A percentile compares a stretch with the other conserved stretches of the same genome.
These are phyloP conservation scores for Leptodontidium sp. DNA, from an alignment of 2,329 filamentous ascomycete genomes.

Conservation along the genomic window DNA sequence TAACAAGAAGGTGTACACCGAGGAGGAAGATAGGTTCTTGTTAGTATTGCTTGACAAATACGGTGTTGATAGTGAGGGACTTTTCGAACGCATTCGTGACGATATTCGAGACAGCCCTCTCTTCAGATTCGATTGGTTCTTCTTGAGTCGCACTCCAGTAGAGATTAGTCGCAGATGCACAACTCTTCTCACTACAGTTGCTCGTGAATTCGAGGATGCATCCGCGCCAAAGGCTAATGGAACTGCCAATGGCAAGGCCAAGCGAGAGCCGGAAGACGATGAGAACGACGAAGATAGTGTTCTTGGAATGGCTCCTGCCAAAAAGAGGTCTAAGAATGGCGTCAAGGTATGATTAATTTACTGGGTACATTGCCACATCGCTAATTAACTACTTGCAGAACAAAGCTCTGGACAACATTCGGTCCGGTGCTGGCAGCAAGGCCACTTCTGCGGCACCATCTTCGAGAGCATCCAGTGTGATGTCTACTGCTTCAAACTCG, in stretches of 20 bases:
- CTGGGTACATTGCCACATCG: conserved; percentile 22
- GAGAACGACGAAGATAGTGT: conserved; percentile 85
- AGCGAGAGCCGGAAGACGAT: conserved; percentile 81
- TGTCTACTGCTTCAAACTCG: conserved; percentile 71
- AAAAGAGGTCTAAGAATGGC: conserved; percentile 92
- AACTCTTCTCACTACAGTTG: conserved; percentile 91
- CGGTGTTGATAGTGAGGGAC: conserved; percentile 87
- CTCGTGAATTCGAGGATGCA: conserved; percentile 87
- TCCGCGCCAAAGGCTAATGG: conserved; percentile 62
- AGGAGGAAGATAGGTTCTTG: conserved; percentile 96
- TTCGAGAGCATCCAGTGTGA: conserved; percentile 82
- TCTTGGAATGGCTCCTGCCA: conserved; percentile 81
- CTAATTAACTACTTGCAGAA: conserved; percentile 65
- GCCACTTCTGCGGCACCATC: conserved; percentile 80
- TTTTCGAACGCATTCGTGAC: conserved; percentile 95
- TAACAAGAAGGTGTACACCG: conserved; percentile 99
- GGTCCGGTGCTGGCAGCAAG: conserved; percentile 74
- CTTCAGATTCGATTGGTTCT: conserved; percentile 99
- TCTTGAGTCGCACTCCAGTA: conserved; percentile 90
- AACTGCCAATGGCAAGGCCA: conserved; percentile 69
- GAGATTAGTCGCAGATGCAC: conserved; percentile 93
- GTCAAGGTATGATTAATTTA: conserved; percentile 64
- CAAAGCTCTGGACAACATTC: conserved; percentile 90
- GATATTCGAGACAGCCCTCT: conserved; percentile 94
- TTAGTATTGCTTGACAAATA: conserved; percentile 92